phyloP scores from a whole-genome alignment of 2,329 filamentous ascomycete species.

The Curvularia spicifera region DNA sequence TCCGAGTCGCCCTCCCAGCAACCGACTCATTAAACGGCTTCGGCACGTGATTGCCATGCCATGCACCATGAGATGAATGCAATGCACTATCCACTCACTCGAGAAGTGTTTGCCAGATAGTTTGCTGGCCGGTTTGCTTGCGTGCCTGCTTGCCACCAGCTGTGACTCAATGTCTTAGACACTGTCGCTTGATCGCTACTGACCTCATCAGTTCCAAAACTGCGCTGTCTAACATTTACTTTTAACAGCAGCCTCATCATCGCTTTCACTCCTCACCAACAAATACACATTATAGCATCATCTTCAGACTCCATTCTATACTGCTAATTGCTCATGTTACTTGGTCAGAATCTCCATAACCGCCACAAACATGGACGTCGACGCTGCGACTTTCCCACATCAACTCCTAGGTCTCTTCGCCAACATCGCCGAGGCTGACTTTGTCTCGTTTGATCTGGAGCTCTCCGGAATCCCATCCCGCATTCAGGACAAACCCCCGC shows the following conservation, averaged over 20 bases:
- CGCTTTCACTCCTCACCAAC: background rate
- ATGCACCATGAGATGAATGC: background rate
- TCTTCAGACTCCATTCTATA: background rate
- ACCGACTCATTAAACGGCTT: constrained; percentile 6
- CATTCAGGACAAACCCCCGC: constrained; percentile 48
- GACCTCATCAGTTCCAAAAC: constrained; percentile 23
- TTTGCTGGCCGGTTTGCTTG: background rate
- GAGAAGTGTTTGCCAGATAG: constrained; percentile 13
- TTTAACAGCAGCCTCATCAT: constrained; percentile 1
- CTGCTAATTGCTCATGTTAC: constrained; percentile 7
- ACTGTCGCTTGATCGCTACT: constrained; percentile 23
- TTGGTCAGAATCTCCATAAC: background rate
- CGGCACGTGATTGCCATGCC: constrained; percentile 2
- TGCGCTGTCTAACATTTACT: constrained; percentile 11
- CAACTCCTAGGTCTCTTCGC: constrained; percentile 63
- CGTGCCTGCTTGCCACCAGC: constrained; percentile 5
- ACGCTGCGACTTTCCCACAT: constrained; percentile 56
- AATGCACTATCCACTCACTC: constrained; percentile 10
- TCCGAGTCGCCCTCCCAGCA: constrained; percentile 4
- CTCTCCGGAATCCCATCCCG: constrained; percentile 65
- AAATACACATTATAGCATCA: background rate
- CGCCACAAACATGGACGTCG: constrained; percentile 61
- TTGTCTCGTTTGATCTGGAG: constrained; percentile 70
- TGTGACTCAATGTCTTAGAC: constrained; percentile 15
- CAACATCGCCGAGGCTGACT: constrained; percentile 64